A percentile compares a stretch with the other conserved stretches of the same genome.
Evolutionary conservation across 2,329 filamentous ascomycete species (phyloP).

Genomic region (Curvularia sp.): DNA sequence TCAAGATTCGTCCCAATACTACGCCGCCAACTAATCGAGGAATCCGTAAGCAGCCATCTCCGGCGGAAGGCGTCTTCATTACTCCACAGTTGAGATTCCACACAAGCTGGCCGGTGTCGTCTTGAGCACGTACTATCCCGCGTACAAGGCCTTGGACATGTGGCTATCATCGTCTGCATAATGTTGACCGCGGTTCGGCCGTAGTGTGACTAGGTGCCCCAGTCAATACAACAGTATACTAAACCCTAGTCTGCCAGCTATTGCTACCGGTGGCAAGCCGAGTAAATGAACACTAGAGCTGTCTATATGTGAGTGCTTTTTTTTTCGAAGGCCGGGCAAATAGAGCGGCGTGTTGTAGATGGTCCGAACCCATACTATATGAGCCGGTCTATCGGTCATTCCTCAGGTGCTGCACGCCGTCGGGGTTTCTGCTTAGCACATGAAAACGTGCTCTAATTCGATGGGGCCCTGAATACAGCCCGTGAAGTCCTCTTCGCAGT

Average conservation of each 20-base stretch:
- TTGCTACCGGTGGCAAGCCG: conserved; percentile 6
- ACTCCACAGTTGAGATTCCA: background rate
- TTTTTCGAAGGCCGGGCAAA: background rate
- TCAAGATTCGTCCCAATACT: background rate
- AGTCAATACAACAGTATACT: conserved; percentile 1
- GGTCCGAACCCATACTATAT: background rate
- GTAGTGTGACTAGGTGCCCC: conserved; percentile 5
- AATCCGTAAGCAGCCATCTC: background rate
- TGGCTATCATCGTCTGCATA: conserved; percentile 6
- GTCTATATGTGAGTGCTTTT: conserved; percentile 3
- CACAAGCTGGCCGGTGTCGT: conserved; percentile 1
- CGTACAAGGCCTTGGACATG: conserved; percentile 6
- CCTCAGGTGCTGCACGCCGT: background rate
- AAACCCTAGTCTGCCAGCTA: background rate
- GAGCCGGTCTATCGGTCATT: background rate
- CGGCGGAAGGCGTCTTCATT: background rate
- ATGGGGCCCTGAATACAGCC: background rate
- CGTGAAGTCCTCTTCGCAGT: background rate
- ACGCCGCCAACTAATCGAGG: background rate
- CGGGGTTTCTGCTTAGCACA: background rate
- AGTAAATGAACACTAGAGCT: background rate
- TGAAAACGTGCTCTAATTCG: background rate
- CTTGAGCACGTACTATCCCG: conserved; percentile 1
- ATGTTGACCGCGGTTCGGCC: conserved; percentile 8
- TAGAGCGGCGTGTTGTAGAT: background rate